Percentiles rank a stretch among this genome's conserved stretches.
phyloP scores from a whole-genome alignment of 163 green algal species.

The Scenedesmus sp. region DNA sequence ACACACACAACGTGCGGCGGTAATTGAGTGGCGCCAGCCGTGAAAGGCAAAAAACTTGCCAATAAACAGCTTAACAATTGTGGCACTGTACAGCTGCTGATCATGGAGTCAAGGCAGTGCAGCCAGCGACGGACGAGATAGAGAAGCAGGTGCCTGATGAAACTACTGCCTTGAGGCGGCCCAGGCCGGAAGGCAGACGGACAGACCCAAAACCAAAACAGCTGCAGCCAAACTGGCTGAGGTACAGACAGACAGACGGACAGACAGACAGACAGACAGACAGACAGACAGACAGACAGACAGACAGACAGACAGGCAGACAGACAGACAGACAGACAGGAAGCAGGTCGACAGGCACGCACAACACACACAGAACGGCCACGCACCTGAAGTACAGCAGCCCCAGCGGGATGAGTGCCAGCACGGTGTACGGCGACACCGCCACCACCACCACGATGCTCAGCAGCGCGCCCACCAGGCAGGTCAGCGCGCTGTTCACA shows the following conservation, averaged over 20 bases:
- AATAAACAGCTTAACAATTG: too few species aligned
- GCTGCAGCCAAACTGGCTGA: background rate
- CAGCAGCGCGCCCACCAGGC: slow-evolving; percentile 65
- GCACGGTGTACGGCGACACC: slow-evolving; percentile 76
- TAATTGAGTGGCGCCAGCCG: too few species aligned
- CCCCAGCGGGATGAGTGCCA: slow-evolving; percentile 78
- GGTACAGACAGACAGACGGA: background rate
- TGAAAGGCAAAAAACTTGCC: too few species aligned
- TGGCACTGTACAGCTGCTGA: background rate
- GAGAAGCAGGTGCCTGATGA: too few species aligned
- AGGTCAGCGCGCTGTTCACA: slow-evolving; percentile 74
- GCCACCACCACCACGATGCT: slow-evolving; percentile 80
- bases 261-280: too few species aligned
- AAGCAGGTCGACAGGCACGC: background rate
- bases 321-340: too few species aligned
- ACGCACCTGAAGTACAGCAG: slow-evolving; percentile 75
- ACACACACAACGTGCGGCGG: too few species aligned
- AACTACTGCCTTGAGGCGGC: too few species aligned
- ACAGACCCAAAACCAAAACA: background rate
- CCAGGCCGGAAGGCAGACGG: background rate
- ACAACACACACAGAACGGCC: background rate
- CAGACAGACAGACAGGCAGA: too few species aligned
- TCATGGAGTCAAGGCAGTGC: too few species aligned
- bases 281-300: too few species aligned
- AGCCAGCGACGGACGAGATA: too few species aligned